Base-by-base conservation (phyloP, 805 yeast genomes). In the Wickerhamiella allomyrinae region DNA sequence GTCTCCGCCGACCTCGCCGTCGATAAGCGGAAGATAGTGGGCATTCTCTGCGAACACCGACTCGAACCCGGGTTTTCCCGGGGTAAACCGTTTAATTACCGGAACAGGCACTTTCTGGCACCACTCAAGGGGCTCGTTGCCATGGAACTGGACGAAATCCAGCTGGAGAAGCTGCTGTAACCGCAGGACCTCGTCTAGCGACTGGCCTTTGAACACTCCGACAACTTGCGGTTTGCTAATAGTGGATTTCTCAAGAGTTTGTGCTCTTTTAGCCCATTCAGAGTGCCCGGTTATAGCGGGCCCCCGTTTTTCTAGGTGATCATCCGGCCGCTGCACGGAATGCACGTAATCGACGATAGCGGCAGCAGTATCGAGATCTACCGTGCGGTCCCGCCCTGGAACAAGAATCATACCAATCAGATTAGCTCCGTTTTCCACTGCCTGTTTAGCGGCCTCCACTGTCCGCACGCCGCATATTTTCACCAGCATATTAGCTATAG, bases 1-100 rank as follows among this genome's bases (percentile, higher is more conserved):
- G 50, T 85, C 91, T 1, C 98, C 98, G 9, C 98, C 98, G 2
- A 69, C 69, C 52, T 83, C 95, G 2, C 94, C 79, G 55, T 91
- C 98, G 15, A 89, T 65, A 38, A 91, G 31, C 1, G 86, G 74
- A 4, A 79, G 47, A 9, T 71, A 51, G 41, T 79, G 77, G 13
- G 66, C 61, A 4, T 60, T 56, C 3, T 54, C 49, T 3, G 56
- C 42, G 8, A 49, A 43, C 14, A 65, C 51, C 11, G 54, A 57
- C 2, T 53, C 48, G 46, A 73, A 65, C 13, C 58, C 58, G 0
- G 61, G 57, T 2, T 69, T 56, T 20, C 63, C 62, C 0, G 93
- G 83, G 1, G 79, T 74, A 51, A 74, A 79, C 43, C 96, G 65
- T 37, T 81, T 71, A 45, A 89, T 79, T 8, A 84, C 73, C 0